A percentile compares a stretch with the other conserved stretches of the same genome.
phyloP scores from a whole-genome alignment of 495 filamentous ascomycete species.

The Penicillium mononematosum region DNA sequence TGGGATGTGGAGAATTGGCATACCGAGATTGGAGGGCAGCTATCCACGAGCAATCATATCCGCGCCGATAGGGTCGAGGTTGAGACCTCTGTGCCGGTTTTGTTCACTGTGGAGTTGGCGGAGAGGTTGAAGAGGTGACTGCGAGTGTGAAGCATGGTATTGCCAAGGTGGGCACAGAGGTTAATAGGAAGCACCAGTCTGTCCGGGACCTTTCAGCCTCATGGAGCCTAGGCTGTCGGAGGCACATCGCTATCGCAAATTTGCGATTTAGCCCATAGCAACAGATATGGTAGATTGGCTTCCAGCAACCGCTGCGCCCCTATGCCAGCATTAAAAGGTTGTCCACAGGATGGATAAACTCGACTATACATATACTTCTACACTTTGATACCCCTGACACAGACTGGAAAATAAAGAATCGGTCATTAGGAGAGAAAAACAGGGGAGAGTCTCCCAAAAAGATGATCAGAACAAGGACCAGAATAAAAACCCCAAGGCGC shows the following conservation, averaged over 20 bases:
- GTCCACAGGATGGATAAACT: background rate
- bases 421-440: constrained; percentile 15
- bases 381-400: background rate
- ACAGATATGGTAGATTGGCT: background rate
- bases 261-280: too few relatives aligned
- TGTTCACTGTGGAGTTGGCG: constrained; percentile 82
- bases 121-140: constrained; percentile 37
- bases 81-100: constrained; percentile 62
- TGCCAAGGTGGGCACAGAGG: background rate
- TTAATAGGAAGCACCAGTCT: background rate
- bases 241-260: too few relatives aligned
- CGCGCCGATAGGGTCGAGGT: constrained; percentile 56
- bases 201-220: background rate
- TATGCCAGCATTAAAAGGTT: background rate
- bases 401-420: background rate
- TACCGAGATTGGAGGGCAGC: constrained; percentile 76
- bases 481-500: constrained; percentile 23
- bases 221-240: background rate
- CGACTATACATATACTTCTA: background rate
- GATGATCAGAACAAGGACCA: constrained; percentile 13
- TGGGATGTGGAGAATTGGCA: constrained; percentile 85
- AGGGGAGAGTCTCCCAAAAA: constrained; percentile 7
- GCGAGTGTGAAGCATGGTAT: background rate
- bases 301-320: background rate
- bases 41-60: constrained; percentile 94